Evolutionary conservation across 2,329 filamentous ascomycete species (phyloP).

Genomic region (Penicillium sp.): DNA sequence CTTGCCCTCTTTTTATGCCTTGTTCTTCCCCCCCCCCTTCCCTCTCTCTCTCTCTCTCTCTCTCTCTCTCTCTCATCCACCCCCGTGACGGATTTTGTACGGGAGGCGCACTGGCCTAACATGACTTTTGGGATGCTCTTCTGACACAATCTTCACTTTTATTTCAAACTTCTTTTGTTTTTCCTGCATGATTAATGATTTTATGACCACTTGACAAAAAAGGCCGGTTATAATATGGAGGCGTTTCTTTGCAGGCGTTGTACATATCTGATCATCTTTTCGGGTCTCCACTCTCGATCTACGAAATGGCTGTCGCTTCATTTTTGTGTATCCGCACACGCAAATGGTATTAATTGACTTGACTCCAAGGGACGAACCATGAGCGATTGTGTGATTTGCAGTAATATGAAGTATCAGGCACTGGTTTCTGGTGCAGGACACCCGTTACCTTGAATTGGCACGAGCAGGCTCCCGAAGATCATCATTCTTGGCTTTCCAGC

Average conservation of each 20-base stretch:
- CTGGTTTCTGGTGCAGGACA: too few species aligned
- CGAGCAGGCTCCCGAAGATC: too few species aligned
- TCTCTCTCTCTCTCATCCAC: too few species aligned
- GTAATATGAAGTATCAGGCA: too few species aligned
- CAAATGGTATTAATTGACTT: background rate
- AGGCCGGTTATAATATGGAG: background rate
- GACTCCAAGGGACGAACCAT: background rate
- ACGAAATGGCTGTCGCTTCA: background rate
- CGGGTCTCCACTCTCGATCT: constrained; percentile 1
- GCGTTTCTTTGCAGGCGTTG: background rate
- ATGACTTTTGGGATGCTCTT: background rate
- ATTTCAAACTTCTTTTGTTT: too few species aligned
- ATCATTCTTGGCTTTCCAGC: too few species aligned
- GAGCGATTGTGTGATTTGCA: too few species aligned
- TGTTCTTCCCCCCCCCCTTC: too few species aligned
- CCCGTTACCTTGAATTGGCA: too few species aligned
- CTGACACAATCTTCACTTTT: background rate
- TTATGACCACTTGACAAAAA: constrained; percentile 8
- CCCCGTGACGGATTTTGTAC: too few species aligned
- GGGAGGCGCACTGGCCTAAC: too few species aligned
- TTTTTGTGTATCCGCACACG: constrained; percentile 1
- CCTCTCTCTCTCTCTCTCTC: too few species aligned
- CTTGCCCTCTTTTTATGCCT: background rate
- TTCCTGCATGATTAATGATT: constrained; percentile 7
- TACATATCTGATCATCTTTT: constrained; percentile 2